phyloP scores from a whole-genome alignment of 768 basidiomycete species.

The Psilocybe tampanensis region DNA sequence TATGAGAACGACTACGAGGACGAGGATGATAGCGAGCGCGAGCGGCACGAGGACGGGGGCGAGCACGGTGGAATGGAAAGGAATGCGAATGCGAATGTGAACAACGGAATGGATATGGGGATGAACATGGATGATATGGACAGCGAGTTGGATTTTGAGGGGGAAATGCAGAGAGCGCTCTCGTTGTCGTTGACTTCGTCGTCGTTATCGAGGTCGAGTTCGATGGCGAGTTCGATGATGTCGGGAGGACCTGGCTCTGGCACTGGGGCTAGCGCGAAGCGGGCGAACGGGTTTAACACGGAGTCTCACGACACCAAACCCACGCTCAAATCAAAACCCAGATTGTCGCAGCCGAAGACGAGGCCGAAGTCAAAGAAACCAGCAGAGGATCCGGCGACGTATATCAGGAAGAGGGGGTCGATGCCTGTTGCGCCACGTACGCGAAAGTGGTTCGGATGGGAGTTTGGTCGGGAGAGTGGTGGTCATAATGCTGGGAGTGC shows the following conservation, averaged over 20 bases:
- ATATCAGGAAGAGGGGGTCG: conserved; percentile 19
- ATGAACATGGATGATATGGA: conserved; percentile 1
- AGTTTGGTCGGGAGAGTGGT: conserved; percentile 17
- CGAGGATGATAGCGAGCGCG: background rate
- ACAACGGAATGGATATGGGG: too few relatives aligned
- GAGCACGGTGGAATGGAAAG: too few relatives aligned
- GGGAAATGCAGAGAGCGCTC: conserved; percentile 13
- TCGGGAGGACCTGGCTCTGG: background rate
- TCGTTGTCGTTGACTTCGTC: too few relatives aligned
- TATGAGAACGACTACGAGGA: background rate
- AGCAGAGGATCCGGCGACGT: conserved; percentile 17
- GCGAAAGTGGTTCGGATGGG: conserved; percentile 18
- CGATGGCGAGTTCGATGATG: conserved; percentile 8
- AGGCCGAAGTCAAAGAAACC: conserved; percentile 1
- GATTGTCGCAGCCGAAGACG: background rate
- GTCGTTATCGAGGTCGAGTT: conserved; percentile 10
- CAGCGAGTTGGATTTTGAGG: conserved; percentile 4
- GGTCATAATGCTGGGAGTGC: too few relatives aligned
- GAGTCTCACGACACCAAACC: too few relatives aligned
- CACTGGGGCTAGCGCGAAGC: background rate
- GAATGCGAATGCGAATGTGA: too few relatives aligned
- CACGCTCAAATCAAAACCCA: too few relatives aligned
- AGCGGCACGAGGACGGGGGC: too few relatives aligned
- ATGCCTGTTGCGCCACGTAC: conserved; percentile 6
- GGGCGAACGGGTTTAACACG: background rate